phyloP scores from a whole-genome alignment of 306 rosid species.

The Canavalia gladiata region DNA sequence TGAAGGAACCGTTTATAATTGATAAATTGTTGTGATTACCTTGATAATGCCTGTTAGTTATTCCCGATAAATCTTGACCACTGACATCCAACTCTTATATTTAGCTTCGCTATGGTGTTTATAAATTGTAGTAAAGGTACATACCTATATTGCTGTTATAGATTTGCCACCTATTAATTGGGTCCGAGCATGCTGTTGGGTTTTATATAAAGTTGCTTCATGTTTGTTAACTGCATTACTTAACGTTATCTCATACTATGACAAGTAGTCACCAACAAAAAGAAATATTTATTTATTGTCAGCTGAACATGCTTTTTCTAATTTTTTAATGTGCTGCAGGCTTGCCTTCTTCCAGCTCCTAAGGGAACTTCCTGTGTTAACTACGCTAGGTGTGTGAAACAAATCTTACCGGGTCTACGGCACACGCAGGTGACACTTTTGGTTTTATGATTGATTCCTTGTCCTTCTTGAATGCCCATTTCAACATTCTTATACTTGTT shows the following conservation, averaged over 20 bases:
- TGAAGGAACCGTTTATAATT: no score
- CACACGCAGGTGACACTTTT: conserved; percentile 75
- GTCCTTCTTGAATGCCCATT: conserved; percentile 7
- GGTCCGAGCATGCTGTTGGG: background rate
- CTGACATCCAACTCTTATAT: no score
- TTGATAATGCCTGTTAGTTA: no score
- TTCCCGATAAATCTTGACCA: no score
- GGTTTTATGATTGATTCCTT: conserved; percentile 2
- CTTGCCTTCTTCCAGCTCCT: conserved; percentile 93
- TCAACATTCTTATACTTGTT: conserved; percentile 29
- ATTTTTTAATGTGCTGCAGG: conserved; percentile 66
- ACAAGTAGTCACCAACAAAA: background rate
- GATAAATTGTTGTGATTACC: no score
- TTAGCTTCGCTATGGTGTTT: no score
- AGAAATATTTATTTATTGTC: background rate
- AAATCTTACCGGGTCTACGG: conserved; percentile 78
- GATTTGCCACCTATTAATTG: background rate
- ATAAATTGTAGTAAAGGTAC: no score
- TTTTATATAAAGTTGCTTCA: background rate
- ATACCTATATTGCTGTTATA: no score
- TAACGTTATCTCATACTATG: background rate
- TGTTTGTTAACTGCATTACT: conserved; percentile 6
- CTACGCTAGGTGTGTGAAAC: conserved; percentile 94
- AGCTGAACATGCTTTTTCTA: conserved; percentile 8
- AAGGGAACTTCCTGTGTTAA: conserved; percentile 85